These are phyloP conservation scores for Colletotrichum aenigma DNA, from an alignment of 2,329 filamentous ascomycete genomes.

Conservation along the genomic window DNA sequence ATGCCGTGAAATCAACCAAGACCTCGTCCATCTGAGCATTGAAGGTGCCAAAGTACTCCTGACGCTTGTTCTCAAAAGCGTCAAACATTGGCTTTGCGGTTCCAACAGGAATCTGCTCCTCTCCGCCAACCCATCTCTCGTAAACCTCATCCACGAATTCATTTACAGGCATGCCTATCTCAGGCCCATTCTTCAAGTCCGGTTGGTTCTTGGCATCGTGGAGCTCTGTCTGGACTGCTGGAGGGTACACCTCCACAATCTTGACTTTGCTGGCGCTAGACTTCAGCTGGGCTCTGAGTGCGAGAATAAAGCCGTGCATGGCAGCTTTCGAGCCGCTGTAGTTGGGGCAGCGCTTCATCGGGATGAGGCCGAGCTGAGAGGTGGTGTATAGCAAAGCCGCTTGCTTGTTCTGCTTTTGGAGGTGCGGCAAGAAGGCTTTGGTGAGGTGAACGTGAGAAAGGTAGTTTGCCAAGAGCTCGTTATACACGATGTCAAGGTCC, in stretches of 20 bases:
- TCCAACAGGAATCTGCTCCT: constrained; percentile 34
- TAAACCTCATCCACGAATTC: constrained; percentile 51
- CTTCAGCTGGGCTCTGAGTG: constrained; percentile 22
- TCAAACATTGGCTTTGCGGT: not conserved
- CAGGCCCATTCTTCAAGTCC: not conserved
- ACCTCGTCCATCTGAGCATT: not conserved
- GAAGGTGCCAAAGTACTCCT: not conserved
- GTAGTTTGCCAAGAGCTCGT: constrained; percentile 31
- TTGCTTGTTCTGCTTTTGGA: constrained; percentile 17
- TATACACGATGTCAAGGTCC: constrained; percentile 30
- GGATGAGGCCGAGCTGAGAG: constrained; percentile 15
- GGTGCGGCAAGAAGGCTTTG: constrained; percentile 29
- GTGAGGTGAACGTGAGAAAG: constrained; percentile 30
- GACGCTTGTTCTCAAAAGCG: not conserved
- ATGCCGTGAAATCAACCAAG: constrained; percentile 25
- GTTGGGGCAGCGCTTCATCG: constrained; percentile 23
- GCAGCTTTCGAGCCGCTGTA: constrained; percentile 32
- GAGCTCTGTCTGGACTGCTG: constrained; percentile 27
- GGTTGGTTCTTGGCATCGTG: not conserved
- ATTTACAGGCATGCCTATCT: constrained; percentile 37
- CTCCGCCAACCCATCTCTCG: constrained; percentile 39
- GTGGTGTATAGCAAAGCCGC: constrained; percentile 24
- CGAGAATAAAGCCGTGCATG: constrained; percentile 28
- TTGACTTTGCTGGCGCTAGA: constrained; percentile 11
- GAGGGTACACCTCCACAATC: constrained; percentile 31